These are phyloP conservation scores for Aspergillus bertholletiae DNA, from an alignment of 495 filamentous ascomycete species.

Conservation along the genomic window DNA sequence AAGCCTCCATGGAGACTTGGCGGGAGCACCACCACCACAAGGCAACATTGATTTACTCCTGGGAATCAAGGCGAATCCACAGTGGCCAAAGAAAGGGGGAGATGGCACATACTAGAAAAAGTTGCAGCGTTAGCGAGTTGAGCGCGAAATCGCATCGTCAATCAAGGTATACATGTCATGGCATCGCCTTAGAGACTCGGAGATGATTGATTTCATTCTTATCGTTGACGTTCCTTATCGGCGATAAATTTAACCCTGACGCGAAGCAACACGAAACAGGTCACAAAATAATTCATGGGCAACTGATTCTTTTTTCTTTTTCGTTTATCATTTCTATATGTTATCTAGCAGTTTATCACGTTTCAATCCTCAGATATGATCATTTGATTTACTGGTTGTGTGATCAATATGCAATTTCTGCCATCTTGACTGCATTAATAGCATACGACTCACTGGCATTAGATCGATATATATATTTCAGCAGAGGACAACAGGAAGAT, in stretches of 20 bases:
- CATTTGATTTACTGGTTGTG: too few species aligned
- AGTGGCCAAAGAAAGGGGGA: neutral
- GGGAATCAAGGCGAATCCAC: neutral
- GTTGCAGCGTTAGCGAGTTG: conserved; percentile 76
- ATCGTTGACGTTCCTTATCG: neutral
- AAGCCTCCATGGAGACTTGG: neutral
- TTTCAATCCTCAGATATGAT: too few species aligned
- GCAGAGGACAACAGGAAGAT: too few species aligned
- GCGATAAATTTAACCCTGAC: neutral
- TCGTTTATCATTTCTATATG: too few species aligned
- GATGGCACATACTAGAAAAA: conserved; percentile 66
- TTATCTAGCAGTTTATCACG: too few species aligned
- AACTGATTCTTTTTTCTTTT: too few species aligned
- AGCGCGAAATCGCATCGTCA: conserved; percentile 73
- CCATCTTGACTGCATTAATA: too few species aligned
- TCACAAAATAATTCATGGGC: neutral
- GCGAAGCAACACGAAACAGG: neutral
- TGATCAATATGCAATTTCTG: too few species aligned
- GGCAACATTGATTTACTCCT: neutral
- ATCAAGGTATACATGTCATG: neutral
- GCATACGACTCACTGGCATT: too few species aligned
- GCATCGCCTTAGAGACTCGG: neutral
- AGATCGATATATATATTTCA: too few species aligned
- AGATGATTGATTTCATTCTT: neutral
- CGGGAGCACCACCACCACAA: neutral